Evolutionary conservation across 192 early-diverging fungal genomes (phyloP), one percentile per base, ranked within the genome.

Genomic region (Coemansia sp.): DNA sequence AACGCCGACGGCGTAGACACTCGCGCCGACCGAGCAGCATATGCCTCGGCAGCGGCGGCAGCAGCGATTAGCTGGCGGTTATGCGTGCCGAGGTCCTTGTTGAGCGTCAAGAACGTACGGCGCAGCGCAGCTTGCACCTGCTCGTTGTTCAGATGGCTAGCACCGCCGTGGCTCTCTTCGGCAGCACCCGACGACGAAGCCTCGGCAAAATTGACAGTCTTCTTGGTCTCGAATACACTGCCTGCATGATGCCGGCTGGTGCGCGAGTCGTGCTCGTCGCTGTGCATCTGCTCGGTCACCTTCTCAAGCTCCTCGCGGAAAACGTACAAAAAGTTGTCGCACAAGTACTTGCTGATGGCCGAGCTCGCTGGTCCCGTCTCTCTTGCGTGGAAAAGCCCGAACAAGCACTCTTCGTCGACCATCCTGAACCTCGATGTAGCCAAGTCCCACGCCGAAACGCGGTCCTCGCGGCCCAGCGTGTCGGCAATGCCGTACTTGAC

Each of bases 401-500:
- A 95, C 1, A 96, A 64, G 35, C 89, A 91, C 67, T 96, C 94
- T 64, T 96, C 93, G 31, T 94, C 92, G n/a, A 88, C 81, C 40
- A 86, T 89, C 38, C 93, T 83, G 68, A 96, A 93, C 42, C 90
- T 85, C 14, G 94, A 91, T 70, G 92, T 86, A 6, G 94, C 94
- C 12, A 94, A 71, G 70, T 96, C 94, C 93, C 94, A 94, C 14
- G 91, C 86, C 3, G 89, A 87, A 8, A 96, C 72, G 47, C 88
- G 85, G 20, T 93, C 89, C 29, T 83, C 81, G 29, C 62, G 87
- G 32, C 89, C 91, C 20, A 95, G 71, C 41, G 87, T 88, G 45
- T 96, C 95, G 3, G 94, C 93, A 65, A 96, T 92, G 11, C 94
- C 94, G 62, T 95, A 96, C 15, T 88, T 84, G 76, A 96, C 90